Evolutionary conservation across 2,329 filamentous ascomycete genomes (phyloP), one percentile per base, ranked within the genome.

Genomic region (Talaromyces sp.): DNA sequence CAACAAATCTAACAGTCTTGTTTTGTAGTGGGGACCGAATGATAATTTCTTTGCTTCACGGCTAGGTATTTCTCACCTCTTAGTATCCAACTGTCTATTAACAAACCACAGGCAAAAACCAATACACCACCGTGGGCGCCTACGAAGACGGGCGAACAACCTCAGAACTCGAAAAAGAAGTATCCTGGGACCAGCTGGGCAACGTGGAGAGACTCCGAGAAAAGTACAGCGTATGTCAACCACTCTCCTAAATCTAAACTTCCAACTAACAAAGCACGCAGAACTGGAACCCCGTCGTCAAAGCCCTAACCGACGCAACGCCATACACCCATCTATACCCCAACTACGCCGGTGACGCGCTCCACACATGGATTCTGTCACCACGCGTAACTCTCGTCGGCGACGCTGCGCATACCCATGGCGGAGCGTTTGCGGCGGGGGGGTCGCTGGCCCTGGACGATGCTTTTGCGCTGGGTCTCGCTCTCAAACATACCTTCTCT

Each of bases 11-110:
- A 27, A 58, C 10, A 51, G 11, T 10, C 17, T 19, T 3, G 10
- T 32, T 15, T 19, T 3, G 10, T 32, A 77, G 69, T 80, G 78
- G 78, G 77, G 76, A 0, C 75, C 75, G 0, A 72, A 73, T 25
- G 70, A 77, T 44, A 77, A 74, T 19, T 75, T 81, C 33, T 81
- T 81, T 61, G 70, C 79, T 10, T 80, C 78, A 28, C 71, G 69
- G 25, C 70, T 82, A 1, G 78, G 78, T 66, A 67, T 66, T 25
- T 28, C 3, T 11, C 6, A 5, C 10, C 3, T 15, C 8, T 10
- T 54, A 8, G 2, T 28, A 25, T 32, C 6, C 6, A 13, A 36
- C 5, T 53, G 2, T 19, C 9, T 9, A 10, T 33, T 54, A 30
- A 62, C 44, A 28, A 7, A 3, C n/a, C 17, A n/a, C 36, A 71